A percentile compares a stretch with the other conserved stretches of the same genome.
Conservation (phyloP, 371 early-diverging fungal species). For the Mucor indicus region DNA sequence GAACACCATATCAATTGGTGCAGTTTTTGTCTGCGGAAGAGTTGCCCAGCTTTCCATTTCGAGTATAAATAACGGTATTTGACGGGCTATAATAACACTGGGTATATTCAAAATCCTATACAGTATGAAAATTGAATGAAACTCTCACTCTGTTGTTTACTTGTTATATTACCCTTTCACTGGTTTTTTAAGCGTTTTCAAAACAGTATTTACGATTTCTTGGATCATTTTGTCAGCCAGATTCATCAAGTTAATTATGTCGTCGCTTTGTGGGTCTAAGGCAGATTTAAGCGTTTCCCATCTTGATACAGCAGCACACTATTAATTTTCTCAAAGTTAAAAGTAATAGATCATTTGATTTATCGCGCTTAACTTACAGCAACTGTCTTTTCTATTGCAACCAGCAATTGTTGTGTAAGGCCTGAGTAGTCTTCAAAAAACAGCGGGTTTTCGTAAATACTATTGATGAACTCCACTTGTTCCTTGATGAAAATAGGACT, state of each 20-base stretch:
- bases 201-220: conserved; percentile 36
- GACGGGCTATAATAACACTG: conserved; percentile 47
- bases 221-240: conserved; percentile 48
- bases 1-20: conserved; percentile 49
- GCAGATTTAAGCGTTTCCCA: conserved; percentile 43
- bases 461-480: conserved; percentile 40
- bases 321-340: not conserved
- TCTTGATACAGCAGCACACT: conserved; percentile 52
- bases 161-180: conserved; percentile 32
- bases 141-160: not conserved
- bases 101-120: conserved; percentile 32
- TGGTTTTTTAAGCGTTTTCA: conserved; percentile 39
- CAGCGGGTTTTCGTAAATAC: conserved; percentile 50
- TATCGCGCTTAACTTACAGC: conserved; percentile 25
- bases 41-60: conserved; percentile 55
- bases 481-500: conserved; percentile 44
- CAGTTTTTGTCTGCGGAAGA: conserved; percentile 34
- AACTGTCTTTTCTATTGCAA: conserved; percentile 42
- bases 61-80: conserved; percentile 52
- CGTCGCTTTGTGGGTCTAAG: conserved; percentile 28
- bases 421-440: conserved; percentile 43
- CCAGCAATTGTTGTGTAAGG: conserved; percentile 29
- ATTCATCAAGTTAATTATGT: conserved; percentile 36
- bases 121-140: not conserved
- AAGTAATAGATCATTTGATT: not conserved